A percentile compares a stretch with the other conserved stretches of the same genome.
phyloP scores from a whole-genome alignment of 805 yeast genomes.

The Ogataea henricii region DNA sequence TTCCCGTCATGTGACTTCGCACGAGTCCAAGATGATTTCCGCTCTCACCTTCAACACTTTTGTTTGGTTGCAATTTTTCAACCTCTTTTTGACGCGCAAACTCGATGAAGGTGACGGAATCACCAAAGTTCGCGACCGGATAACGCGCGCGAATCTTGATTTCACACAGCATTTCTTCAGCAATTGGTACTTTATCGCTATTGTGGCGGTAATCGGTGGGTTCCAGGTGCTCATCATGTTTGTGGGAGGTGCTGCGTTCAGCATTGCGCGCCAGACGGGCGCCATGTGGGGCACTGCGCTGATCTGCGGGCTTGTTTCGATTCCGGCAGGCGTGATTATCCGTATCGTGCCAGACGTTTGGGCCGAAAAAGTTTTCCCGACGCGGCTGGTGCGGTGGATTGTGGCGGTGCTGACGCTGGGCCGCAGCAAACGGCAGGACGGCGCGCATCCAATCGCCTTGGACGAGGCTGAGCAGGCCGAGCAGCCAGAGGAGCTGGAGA shows the following conservation, averaged over 20 bases:
- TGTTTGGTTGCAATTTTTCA: conserved; percentile 97
- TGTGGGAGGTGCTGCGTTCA: conserved; percentile 96
- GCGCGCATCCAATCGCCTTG: no score
- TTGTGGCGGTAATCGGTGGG: conserved; percentile 74
- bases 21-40: conserved; percentile 59
- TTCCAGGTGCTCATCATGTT: conserved; percentile 90
- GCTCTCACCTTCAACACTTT: conserved; percentile 94
- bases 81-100: conserved; percentile 86
- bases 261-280: conserved; percentile 75
- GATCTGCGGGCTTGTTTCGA: conserved; percentile 73
- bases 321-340: conserved; percentile 77
- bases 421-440: conserved; percentile 16
- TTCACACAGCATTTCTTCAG: conserved; percentile 80
- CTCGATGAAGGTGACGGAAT: conserved; percentile 84
- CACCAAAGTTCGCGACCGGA: conserved; percentile 55
- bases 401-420: conserved; percentile 25
- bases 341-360: conserved; percentile 83
- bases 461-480: conserved; percentile 5
- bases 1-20: conserved; percentile 32
- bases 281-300: conserved; percentile 90
- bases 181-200: conserved; percentile 78
- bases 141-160: conserved; percentile 67
- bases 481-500: conserved; percentile 11
- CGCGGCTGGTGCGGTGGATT: conserved; percentile 44
- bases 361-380: conserved; percentile 68